phyloP scores from a whole-genome alignment of 2,329 filamentous ascomycete species.

The Curvularia sp. region DNA sequence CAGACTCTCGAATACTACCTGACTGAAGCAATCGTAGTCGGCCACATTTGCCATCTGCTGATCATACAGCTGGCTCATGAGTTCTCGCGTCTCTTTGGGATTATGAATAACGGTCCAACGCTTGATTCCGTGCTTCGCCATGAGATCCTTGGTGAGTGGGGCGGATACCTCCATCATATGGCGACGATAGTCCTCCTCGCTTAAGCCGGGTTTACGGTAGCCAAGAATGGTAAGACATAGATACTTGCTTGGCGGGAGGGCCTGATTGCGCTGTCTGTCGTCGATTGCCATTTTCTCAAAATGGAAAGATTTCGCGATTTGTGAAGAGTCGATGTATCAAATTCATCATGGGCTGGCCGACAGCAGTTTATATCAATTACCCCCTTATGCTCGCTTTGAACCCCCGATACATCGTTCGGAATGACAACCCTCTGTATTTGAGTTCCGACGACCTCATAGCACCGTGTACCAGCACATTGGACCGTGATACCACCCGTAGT shows the following conservation, averaged over 20 bases:
- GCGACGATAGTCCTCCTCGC: slow-evolving; percentile 56
- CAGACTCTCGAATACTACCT: slow-evolving; percentile 56
- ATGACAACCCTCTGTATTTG: background rate
- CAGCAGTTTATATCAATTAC: background rate
- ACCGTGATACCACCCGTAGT: slow-evolving; percentile 1
- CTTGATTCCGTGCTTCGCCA: slow-evolving; percentile 60
- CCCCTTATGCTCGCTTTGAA: background rate
- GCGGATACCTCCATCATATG: slow-evolving; percentile 59
- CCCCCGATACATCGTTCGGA: background rate
- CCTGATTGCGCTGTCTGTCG: background rate
- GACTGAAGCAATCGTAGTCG: slow-evolving; percentile 60
- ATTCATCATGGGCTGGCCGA: background rate
- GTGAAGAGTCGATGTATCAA: background rate
- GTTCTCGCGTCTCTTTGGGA: slow-evolving; percentile 40
- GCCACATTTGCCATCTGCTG: slow-evolving; percentile 59
- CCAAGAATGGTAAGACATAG: slow-evolving; percentile 60
- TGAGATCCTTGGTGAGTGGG: slow-evolving; percentile 57
- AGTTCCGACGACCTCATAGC: background rate
- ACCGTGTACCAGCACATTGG: background rate
- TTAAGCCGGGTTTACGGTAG: slow-evolving; percentile 59
- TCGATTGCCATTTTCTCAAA: background rate
- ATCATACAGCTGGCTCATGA: slow-evolving; percentile 53
- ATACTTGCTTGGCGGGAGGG: slow-evolving; percentile 16
- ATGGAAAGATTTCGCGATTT: background rate
- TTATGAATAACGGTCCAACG: slow-evolving; percentile 59